Base-by-base conservation (phyloP, 140 eudicot species). In the Anethum foeniculum region DNA sequence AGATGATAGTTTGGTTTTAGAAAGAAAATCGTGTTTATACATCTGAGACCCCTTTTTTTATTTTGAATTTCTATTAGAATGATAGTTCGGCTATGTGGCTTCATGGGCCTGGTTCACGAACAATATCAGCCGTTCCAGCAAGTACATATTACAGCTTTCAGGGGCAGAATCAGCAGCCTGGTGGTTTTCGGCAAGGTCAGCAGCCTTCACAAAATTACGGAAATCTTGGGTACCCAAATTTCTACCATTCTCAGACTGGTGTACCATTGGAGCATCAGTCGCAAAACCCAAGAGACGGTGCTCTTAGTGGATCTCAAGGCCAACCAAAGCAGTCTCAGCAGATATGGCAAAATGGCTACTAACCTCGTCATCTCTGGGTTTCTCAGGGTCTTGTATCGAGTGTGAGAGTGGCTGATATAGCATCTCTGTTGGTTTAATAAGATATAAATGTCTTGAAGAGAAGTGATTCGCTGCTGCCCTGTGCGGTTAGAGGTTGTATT, bases 311-410 rank as follows among this genome's bases (percentile, higher is more conserved):
- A 52, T 85, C 90, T 39, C 96, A 93, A 80, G 94, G 90, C 34
- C 98, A 91, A 80, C 96, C 90, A 21, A 92, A 90, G 86, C 98
- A 88, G 89, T 84, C 97, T 71, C 97, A 94, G 84, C 97, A 88
- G 88, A 54, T 92, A 43, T 94, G 97, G 97, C 94, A 90, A 86
- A 90, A 89, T 86, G 79, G 86, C 79, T 92, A 92, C 93, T 94
- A 86, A 92, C 86, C 86, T 5, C 77, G 34, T 46, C 62, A 47
- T 39, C 39, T 43, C 27, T 56, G 48, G 78, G 88, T 85, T 82
- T 86, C 86, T 80, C 88, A 77, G 92, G 90, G 91, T 84, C 88
- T 83, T 83, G 91, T 83, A 83, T 83, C 75, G 88, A 86, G 87
- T 80, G 82, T 78, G 85, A 82, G 86, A 88, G 88, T 78, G 86